Evolutionary conservation across 371 early-diverging fungal species (phyloP).

Genomic region (Smittium culicis): DNA sequence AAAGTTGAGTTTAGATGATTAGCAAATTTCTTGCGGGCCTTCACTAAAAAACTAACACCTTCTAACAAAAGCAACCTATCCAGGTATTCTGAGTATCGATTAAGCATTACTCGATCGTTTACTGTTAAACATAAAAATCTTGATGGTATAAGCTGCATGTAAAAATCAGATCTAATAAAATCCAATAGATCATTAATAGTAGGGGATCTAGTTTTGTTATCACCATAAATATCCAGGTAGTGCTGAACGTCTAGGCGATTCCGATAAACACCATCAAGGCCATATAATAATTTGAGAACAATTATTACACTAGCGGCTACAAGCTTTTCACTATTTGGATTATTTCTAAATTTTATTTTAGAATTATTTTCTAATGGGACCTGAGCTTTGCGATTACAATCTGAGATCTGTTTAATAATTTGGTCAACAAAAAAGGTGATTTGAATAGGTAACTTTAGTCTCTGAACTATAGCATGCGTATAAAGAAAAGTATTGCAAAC

Average conservation of each 20-base stretch:
- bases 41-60: not conserved
- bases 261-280: constrained; percentile 6
- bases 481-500: not conserved
- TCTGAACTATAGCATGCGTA: constrained; percentile 1
- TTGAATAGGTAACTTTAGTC: constrained; percentile 6
- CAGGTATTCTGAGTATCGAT: not conserved
- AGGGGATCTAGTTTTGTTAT: not conserved
- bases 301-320: constrained; percentile 1
- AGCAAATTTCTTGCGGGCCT: not conserved
- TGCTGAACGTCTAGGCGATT: not conserved
- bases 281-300: constrained; percentile 6
- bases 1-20: not conserved
- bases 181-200: not conserved
- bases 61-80: constrained; percentile 1
- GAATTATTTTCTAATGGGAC: too few relatives aligned
- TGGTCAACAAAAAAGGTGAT: not conserved
- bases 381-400: not conserved
- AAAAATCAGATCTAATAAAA: not conserved
- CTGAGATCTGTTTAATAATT: not conserved
- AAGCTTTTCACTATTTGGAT: not conserved
- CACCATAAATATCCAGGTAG: not conserved
- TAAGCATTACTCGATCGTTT: not conserved
- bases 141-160: not conserved
- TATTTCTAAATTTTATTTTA: too few relatives aligned
- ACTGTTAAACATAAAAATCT: not conserved